Evolutionary conservation across 2,329 filamentous ascomycete genomes (phyloP), one percentile per base, ranked within the genome.

Genomic region (Ophiostoma sp.): DNA sequence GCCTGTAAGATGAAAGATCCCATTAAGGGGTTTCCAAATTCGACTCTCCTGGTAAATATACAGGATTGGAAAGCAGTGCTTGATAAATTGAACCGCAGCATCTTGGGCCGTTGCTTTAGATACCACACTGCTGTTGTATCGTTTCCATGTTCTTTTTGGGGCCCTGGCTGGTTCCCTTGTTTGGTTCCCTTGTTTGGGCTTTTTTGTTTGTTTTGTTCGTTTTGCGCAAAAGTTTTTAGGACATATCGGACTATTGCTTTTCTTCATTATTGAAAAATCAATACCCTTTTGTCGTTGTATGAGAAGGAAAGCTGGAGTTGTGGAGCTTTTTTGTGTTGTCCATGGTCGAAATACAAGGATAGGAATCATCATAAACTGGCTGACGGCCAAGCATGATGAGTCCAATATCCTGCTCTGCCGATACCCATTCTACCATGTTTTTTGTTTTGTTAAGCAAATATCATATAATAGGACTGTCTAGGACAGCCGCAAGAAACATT

Each of bases 1-100:
- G 89, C 0, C 82, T 92, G 71, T 91, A 78, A 81, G 64, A 28
- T 9, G 15, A 31, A 19, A 25, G 1, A 28, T 25, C 39, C 15
- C 6, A 36, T 36, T 4, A 8, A 3, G 25, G 8, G 15, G 28
- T 7, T 2, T 19, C 15, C 15, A 33, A 59, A 59, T 15, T 12
- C 28, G 12, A 17, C 11, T 28, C 7, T n/a, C 11, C 22, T 66
- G 59, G 3, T 7, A 7, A 66, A 66, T 12, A 45, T 22, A 9
- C 33, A 39, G 2, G 36, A 42, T 28, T 45, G 33, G 33, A 39
- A 45, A 45, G 12, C 61, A 66, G 5, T 25, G 3, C 3, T 17
- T 42, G 9, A 11, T 33, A 63, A 15, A 63, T 19, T 19, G 25
- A 28, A 19, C 12, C 28, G 31, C 55, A 6, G 19, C 15, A 42